These are phyloP conservation scores for Trichoderma parareesei DNA, from an alignment of 495 filamentous ascomycete species.

Conservation along the genomic window DNA sequence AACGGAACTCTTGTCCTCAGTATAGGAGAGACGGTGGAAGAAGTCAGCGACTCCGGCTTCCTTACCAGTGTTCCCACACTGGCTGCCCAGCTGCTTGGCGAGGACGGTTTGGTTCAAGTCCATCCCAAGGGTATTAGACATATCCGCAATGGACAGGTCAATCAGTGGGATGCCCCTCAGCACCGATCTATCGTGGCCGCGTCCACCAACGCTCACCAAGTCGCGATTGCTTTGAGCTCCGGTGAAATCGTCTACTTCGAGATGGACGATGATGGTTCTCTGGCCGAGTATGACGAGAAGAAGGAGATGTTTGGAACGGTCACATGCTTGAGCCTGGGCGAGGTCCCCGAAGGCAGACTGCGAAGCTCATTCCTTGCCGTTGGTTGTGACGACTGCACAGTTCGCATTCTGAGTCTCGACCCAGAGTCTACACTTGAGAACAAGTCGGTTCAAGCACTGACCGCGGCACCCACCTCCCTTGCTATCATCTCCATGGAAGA, in stretches of 20 bases:
- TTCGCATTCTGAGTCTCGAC: conserved; percentile 83
- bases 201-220: conserved; percentile 86
- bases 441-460: conserved; percentile 87
- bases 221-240: conserved; percentile 86
- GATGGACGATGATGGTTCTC: conserved; percentile 80
- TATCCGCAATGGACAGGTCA: conserved; percentile 74
- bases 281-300: conserved; percentile 93
- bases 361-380: conserved; percentile 88
- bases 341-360: conserved; percentile 80
- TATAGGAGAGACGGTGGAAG: conserved; percentile 93
- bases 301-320: conserved; percentile 94
- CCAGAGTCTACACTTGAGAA: conserved; percentile 84
- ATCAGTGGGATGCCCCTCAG: conserved; percentile 89
- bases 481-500: conserved; percentile 95
- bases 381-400: conserved; percentile 92
- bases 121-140: conserved; percentile 92
- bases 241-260: conserved; percentile 98
- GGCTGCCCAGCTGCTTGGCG: conserved; percentile 87
- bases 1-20: conserved; percentile 75
- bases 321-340: conserved; percentile 85
- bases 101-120: conserved; percentile 87
- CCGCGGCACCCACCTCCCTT: conserved; percentile 77
- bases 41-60: conserved; percentile 89
- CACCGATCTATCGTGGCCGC: conserved; percentile 95
- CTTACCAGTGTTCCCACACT: conserved; percentile 77